A percentile compares a stretch with the other conserved stretches of the same genome.
phyloP scores from a whole-genome alignment of 176 grass and related monocot species.

The Tillandsia leiboldiana region DNA sequence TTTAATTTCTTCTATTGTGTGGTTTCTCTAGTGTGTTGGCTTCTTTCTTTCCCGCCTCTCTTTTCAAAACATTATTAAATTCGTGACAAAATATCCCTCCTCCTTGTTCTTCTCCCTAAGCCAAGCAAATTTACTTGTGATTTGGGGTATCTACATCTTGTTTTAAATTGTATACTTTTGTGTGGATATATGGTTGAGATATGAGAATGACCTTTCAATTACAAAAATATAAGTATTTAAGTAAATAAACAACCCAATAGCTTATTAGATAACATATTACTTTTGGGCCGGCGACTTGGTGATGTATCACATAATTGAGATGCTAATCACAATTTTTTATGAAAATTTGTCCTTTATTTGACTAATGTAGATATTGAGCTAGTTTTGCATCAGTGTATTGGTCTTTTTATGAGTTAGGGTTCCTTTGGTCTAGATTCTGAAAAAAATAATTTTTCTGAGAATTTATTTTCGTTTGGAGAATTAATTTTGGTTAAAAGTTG shows the following conservation, averaged over 20 bases:
- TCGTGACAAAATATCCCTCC: not conserved
- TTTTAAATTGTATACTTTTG: not conserved
- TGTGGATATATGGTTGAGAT: not conserved
- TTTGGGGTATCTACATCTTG: not conserved
- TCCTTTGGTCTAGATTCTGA: no score
- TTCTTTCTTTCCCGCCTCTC: not conserved
- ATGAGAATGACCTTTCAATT: no score
- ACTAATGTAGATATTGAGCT: no score
- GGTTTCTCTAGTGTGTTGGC: not conserved
- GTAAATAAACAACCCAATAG: not conserved
- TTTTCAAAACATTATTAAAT: not conserved
- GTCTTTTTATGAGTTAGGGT: no score
- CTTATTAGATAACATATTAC: not conserved
- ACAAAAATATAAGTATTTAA: no score
- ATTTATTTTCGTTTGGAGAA: no score
- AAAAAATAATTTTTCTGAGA: no score
- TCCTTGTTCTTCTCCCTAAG: not conserved
- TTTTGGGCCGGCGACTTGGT: not conserved
- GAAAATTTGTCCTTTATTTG: no score
- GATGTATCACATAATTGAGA: not conserved
- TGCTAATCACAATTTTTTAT: not conserved
- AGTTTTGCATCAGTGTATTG: no score
- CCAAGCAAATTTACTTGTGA: slow-evolving; percentile 1
- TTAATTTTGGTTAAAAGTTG: no score
- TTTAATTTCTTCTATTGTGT: not conserved